Base-by-base conservation (phyloP, 2,329 filamentous ascomycete genomes). In the Cordyceps farinosa region DNA sequence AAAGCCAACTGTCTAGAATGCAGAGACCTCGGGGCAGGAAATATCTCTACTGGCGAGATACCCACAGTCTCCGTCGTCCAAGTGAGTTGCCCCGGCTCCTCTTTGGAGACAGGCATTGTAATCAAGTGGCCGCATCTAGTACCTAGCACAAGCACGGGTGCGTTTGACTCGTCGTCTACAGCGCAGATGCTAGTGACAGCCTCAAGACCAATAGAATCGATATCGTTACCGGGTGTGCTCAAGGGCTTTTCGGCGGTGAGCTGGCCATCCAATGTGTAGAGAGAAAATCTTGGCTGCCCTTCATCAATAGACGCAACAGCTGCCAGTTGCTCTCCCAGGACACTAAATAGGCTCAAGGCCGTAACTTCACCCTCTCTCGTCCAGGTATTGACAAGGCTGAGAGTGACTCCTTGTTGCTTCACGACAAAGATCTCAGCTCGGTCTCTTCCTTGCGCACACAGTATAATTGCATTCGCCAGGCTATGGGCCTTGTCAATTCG, bases 41-140 rank as follows among this genome's bases (percentile, higher is more conserved):
- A 74, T 5, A 79, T 71, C 15, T 72, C 72, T 8, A 75, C 71
- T 5, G 77, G 71, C n/a, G 75, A 70, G 9, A 73, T 66, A 1
- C 77, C 77, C 27, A 80, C 62, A 9, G 70, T 73, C 59, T 79
- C 73, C 7, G 68, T 60, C 9, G 63, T 67, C 22, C 77, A 72
- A 5, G 65, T 65, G 32, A 72, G 65, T 15, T 71, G 63, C 6
- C 72, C 65, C 1, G 67, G 63, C 3, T 64, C 60, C 8, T 68
- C 50, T 29, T 62, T 64, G 5, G 65, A 67, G 6, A 74, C 47
- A 17, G 67, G 67, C 32, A 83, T 61, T 0, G 76, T 82, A 34
- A 83, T 70, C 2, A 86, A 70, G 42, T 83, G 77, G 1, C 84
- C 84, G 62, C 80, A 81, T 59, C 82, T 78, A 32, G 82, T 84